phyloP scores from a whole-genome alignment of 495 filamentous ascomycete species.

The Cudoniella acicularis region DNA sequence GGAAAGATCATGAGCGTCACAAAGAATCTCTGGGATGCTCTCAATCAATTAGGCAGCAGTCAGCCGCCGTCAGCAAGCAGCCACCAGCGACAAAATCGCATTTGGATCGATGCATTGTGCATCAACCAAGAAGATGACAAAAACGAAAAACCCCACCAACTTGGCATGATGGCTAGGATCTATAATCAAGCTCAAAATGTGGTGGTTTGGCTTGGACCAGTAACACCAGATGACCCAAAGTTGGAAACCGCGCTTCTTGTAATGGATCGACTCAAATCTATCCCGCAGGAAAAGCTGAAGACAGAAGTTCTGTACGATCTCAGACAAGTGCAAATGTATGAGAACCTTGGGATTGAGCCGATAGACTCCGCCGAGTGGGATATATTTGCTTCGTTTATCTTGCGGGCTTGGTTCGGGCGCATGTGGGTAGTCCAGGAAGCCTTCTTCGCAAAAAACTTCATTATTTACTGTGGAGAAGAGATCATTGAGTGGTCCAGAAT shows the following conservation, averaged over 20 bases:
- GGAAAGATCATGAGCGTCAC: not conserved
- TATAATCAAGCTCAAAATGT: constrained; percentile 7
- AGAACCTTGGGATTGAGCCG: not conserved
- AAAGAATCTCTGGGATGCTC: not conserved
- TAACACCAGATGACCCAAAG: not conserved
- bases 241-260: constrained; percentile 1
- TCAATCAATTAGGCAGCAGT: not conserved
- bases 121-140: constrained; percentile 18
- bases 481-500: not conserved
- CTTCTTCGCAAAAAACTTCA: constrained; percentile 13
- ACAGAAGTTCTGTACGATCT: not conserved
- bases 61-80: too few species aligned
- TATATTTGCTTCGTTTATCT: constrained; percentile 11
- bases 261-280: not conserved
- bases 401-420: constrained; percentile 12
- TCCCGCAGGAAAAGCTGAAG: not conserved
- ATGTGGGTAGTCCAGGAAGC: constrained; percentile 19
- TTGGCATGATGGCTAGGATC: constrained; percentile 15
- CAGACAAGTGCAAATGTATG: not conserved
- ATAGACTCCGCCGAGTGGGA: constrained; percentile 2
- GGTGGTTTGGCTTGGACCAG: constrained; percentile 12
- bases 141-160: constrained; percentile 7
- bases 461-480: not conserved
- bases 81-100: too few species aligned
- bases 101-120: constrained; percentile 19